Percentiles rank a stretch among this genome's conserved stretches.
Evolutionary conservation across 257 asterid species (phyloP).

Genomic region (Coffea canephora): DNA sequence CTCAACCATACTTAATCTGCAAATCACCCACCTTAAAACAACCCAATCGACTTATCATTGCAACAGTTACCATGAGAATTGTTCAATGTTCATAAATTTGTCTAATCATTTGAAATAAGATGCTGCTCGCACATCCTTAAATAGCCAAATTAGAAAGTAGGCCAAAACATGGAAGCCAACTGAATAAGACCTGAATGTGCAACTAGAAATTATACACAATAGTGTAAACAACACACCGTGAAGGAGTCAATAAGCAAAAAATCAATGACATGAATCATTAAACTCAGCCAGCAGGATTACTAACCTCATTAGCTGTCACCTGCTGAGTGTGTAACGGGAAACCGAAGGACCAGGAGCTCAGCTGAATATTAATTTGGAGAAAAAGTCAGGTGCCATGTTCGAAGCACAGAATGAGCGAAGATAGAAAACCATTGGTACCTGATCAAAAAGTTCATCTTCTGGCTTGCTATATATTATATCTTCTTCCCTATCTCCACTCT

Average conservation of each 20-base stretch:
- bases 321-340: slow-evolving; percentile 63
- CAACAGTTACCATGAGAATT: too few relatives aligned
- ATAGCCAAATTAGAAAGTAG: neutral
- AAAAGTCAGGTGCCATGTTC: slow-evolving; percentile 17
- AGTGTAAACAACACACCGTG: neutral
- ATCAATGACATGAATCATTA: neutral
- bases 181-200: too few relatives aligned
- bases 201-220: neutral
- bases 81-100: neutral
- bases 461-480: slow-evolving; percentile 57
- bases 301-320: slow-evolving; percentile 62
- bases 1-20: neutral
- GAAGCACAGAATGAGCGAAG: slow-evolving; percentile 8
- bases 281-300: slow-evolving; percentile 25
- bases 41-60: neutral
- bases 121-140: neutral
- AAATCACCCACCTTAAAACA: neutral
- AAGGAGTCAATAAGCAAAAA: neutral
- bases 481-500: slow-evolving; percentile 42
- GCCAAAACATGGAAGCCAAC: neutral
- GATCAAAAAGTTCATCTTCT: slow-evolving; percentile 69
- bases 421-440: slow-evolving; percentile 39
- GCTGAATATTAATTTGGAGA: slow-evolving; percentile 48
- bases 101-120: neutral
- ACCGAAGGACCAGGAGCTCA: slow-evolving; percentile 84